These are phyloP conservation scores for Centella asiatica DNA, from an alignment of 129 eudicot species.

Conservation along the genomic window DNA sequence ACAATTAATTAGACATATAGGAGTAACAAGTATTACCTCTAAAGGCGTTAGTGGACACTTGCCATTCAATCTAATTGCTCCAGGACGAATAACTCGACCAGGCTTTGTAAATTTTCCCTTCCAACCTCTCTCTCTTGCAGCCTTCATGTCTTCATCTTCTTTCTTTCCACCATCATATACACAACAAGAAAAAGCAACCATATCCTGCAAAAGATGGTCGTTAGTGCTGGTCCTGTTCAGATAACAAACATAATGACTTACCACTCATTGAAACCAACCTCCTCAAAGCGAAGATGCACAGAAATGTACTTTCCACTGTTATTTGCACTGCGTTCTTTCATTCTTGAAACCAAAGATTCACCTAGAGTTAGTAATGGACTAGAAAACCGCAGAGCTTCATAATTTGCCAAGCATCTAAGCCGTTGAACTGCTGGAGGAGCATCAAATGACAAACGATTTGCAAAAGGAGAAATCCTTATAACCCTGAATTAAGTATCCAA, in stretches of 20 bases:
- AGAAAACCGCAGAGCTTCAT: constrained; percentile 84
- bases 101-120: constrained; percentile 90
- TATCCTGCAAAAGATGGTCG: constrained; percentile 39
- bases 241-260: constrained; percentile 2
- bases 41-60: constrained; percentile 93
- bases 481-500: constrained; percentile 37
- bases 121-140: constrained; percentile 99
- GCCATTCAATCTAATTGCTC: constrained; percentile 83
- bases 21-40: constrained; percentile 48
- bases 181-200: constrained; percentile 99
- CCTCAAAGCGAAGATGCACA: constrained; percentile 98
- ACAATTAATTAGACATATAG: neutral
- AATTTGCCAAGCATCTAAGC: constrained; percentile 92
- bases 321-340: constrained; percentile 75
- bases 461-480: constrained; percentile 96
- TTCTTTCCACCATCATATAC: constrained; percentile 81
- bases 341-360: constrained; percentile 71
- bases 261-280: constrained; percentile 42
- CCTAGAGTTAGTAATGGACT: constrained; percentile 54
- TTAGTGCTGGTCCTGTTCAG: constrained; percentile 3
- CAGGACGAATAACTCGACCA: constrained; percentile 88
- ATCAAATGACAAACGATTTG: constrained; percentile 93
- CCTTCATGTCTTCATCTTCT: constrained; percentile 83
- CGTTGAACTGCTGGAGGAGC: constrained; percentile 89
- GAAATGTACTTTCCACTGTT: constrained; percentile 85